phyloP scores from a whole-genome alignment of 148 eudicot genomes.

The Diospyros kaki region DNA sequence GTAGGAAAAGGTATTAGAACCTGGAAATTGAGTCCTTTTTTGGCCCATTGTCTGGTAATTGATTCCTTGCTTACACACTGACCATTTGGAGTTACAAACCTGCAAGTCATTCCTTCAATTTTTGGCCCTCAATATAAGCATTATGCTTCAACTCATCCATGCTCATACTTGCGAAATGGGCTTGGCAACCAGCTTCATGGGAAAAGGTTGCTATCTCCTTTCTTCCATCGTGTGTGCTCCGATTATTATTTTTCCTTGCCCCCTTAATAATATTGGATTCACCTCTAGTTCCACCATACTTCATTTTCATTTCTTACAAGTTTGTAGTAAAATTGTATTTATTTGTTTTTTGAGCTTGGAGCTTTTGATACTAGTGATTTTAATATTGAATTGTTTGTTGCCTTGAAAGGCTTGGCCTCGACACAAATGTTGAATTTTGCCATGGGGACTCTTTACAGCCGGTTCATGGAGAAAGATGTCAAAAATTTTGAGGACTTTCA shows the following conservation, averaged over 20 bases:
- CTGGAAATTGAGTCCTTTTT: background rate
- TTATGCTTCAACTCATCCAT: background rate
- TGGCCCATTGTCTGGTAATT: background rate
- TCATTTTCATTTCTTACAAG: background rate
- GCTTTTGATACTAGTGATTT: background rate
- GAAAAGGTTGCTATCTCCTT: constrained; percentile 33
- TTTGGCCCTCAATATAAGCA: constrained; percentile 8
- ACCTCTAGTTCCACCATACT: background rate
- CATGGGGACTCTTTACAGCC: constrained; percentile 49
- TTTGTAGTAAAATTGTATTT: too few species aligned
- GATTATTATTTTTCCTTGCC: background rate
- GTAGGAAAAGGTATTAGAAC: background rate
- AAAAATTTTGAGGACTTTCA: constrained; percentile 59
- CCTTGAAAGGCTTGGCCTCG: constrained; percentile 43
- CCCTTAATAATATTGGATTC: background rate
- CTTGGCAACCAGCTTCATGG: constrained; percentile 46
- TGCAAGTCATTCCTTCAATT: constrained; percentile 13
- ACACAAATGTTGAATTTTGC: constrained; percentile 51
- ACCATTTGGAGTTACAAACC: background rate
- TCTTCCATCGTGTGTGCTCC: background rate
- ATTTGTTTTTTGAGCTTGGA: background rate
- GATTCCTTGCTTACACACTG: constrained; percentile 23
- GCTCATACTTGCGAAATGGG: constrained; percentile 42
- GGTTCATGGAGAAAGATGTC: constrained; percentile 52
- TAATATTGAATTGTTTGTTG: constrained; percentile 4